Base-by-base conservation (phyloP, 1,139 yeast species). In the Geotrichum aggregatum region DNA sequence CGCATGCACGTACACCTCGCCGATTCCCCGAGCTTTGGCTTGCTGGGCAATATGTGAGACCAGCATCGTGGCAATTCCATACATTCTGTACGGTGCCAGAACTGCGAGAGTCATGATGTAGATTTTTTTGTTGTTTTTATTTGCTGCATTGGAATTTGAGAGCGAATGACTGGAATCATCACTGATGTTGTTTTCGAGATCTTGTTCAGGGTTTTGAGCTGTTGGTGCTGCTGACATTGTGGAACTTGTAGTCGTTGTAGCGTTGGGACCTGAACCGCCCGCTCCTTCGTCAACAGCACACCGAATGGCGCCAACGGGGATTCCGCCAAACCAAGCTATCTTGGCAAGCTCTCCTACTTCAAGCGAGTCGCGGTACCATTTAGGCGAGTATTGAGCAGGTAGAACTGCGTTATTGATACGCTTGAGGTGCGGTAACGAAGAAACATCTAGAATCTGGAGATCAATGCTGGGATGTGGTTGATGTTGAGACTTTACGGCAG, bases 81-180 rank as follows among this genome's bases (percentile, higher is more conserved):
- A 71, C 30, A 73, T 66, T 56, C 83, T 71, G 66, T 85, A 87
- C 0, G 80, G 77, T 41, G 77, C 71, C 57, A 85, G 70, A 6
- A 87, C 91, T 0, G 82, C 87, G 44, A 87, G 66, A 2, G 83
- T 75, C 64, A 84, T 86, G 36, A 87, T 75, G 60, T 84, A 79
- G 0, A 86, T 75, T 4, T 81, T 78, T 10, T 35, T 18, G 4
- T 24, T 28, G 18, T 18, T 11, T 14, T 8, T 6, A 18, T 30
- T 18, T 38, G 35, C 16, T 35, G 13, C 16, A 8, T 16, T n/a
- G 24, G 21, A n/a, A 11, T 69, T 14, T 13, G 6, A 3, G 11
- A 13, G 14, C 11, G 34, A 30, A n/a, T n/a, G n/a, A n/a, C n/a
- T n/a, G n/a, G n/a, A n/a, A n/a, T n/a, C n/a, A 13, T 5, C 34